Conservation (phyloP, 768 basidiomycete species). For the Amanita muscaria region DNA sequence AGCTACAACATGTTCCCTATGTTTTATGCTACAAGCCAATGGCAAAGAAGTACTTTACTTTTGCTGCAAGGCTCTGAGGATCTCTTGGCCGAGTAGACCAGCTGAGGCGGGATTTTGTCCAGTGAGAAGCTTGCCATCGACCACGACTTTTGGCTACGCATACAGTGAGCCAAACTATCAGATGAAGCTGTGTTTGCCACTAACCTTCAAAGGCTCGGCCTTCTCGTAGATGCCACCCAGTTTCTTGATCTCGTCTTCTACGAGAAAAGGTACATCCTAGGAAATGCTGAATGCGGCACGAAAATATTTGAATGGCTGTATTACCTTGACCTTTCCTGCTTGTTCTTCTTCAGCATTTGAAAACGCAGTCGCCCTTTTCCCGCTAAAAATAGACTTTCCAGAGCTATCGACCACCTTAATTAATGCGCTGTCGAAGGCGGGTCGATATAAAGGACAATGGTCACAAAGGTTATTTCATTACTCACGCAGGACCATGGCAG, state of each 20-base stretch:
- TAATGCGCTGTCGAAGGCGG: slow-evolving; percentile 45
- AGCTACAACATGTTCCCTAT: too few relatives aligned
- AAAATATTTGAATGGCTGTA: slow-evolving; percentile 11
- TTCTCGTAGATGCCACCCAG: slow-evolving; percentile 65
- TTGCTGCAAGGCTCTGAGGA: slow-evolving; percentile 33
- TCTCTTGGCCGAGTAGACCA: slow-evolving; percentile 41
- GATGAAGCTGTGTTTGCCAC: slow-evolving; percentile 17
- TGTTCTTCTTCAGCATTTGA: slow-evolving; percentile 61
- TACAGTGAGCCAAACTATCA: background rate
- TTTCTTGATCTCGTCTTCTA: slow-evolving; percentile 54
- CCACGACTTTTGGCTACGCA: slow-evolving; percentile 40
- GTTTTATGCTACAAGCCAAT: too few relatives aligned
- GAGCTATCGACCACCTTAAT: slow-evolving; percentile 43
- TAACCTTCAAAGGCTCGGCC: slow-evolving; percentile 48
- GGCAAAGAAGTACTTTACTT: background rate
- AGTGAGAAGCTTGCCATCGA: slow-evolving; percentile 52
- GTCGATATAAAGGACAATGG: slow-evolving; percentile 1
- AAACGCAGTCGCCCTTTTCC: slow-evolving; percentile 54
- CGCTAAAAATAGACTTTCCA: slow-evolving; percentile 59
- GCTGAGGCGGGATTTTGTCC: slow-evolving; percentile 74
- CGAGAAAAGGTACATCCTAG: slow-evolving; percentile 58
- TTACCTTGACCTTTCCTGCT: slow-evolving; percentile 34
- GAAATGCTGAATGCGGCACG: background rate
- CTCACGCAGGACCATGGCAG: slow-evolving; percentile 73
- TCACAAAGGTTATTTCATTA: slow-evolving; percentile 7